Evolutionary conservation across 139 green algal species (phyloP).

Genomic region (Pleodorina starrii): DNA sequence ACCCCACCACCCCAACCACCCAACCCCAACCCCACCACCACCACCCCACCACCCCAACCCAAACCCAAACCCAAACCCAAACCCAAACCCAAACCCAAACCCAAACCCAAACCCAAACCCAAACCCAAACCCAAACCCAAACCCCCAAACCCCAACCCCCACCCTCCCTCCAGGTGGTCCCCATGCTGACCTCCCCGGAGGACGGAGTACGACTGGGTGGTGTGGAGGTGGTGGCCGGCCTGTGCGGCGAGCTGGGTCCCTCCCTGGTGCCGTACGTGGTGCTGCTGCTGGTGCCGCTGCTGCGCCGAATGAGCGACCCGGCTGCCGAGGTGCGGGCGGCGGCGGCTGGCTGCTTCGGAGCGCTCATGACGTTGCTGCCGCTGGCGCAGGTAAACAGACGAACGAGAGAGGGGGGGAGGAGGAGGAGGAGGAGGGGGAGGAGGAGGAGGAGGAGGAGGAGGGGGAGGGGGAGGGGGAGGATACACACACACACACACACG

Average conservation of each 20-base stretch:
- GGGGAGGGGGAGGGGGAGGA: no score
- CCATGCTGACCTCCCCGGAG: constrained; percentile 51
- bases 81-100: no score
- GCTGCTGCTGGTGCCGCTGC: constrained; percentile 91
- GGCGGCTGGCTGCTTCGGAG: constrained; percentile 85
- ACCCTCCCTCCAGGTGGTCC: constrained; percentile 60
- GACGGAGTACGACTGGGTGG: constrained; percentile 56
- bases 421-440: background rate
- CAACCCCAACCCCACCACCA: no score
- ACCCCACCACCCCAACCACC: no score
- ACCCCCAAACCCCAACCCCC: no score
- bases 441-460: background rate
- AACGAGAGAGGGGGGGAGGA: background rate
- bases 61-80: no score
- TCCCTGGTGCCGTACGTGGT: constrained; percentile 79
- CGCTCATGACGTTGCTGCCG: constrained; percentile 89
- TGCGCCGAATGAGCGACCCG: constrained; percentile 92
- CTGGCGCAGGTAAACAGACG: constrained; percentile 73
- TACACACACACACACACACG: no score
- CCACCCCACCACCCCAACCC: no score
- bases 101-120: no score
- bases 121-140: no score
- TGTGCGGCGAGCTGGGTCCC: constrained; percentile 48
- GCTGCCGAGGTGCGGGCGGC: constrained; percentile 64
- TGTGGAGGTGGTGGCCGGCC: constrained; percentile 53